Percentiles rank a stretch among this genome's conserved stretches.
phyloP scores from a whole-genome alignment of 352 stramenopile species.

The Nothophytophthora sp. region DNA sequence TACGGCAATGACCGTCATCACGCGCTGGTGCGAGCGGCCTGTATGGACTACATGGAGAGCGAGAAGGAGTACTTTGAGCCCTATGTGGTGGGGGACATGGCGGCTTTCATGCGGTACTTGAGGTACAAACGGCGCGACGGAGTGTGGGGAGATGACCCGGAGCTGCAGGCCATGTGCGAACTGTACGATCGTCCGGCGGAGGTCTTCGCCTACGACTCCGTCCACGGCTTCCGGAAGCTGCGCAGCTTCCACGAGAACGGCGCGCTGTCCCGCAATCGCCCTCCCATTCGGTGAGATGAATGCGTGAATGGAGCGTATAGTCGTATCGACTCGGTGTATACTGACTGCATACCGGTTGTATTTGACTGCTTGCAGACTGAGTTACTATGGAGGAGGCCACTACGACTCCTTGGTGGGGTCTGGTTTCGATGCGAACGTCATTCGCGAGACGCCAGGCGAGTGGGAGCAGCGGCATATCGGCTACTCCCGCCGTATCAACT shows the following conservation, averaged over 20 bases:
- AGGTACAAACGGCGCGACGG: conserved; percentile 87
- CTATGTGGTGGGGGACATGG: conserved; percentile 88
- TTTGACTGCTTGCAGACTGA: conserved; percentile 62
- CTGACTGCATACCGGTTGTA: not conserved
- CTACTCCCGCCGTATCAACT: conserved; percentile 74
- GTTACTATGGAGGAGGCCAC: conserved; percentile 92
- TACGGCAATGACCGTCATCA: conserved; percentile 94
- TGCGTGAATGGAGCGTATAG: not conserved
- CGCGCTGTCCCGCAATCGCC: conserved; percentile 51
- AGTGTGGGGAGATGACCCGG: conserved; percentile 95
- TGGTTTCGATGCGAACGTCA: conserved; percentile 54
- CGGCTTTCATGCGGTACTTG: conserved; percentile 91
- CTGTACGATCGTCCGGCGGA: conserved; percentile 92
- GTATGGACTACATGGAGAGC: conserved; percentile 96
- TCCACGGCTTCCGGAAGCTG: conserved; percentile 73
- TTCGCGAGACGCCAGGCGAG: conserved; percentile 57
- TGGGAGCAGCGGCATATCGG: conserved; percentile 73
- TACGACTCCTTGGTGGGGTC: conserved; percentile 88
- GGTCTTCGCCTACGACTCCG: conserved; percentile 88
- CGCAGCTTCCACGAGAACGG: conserved; percentile 90
- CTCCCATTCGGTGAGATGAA: conserved; percentile 60
- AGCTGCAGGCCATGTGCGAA: conserved; percentile 96
- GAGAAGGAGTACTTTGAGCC: conserved; percentile 94
- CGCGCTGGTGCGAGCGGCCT: conserved; percentile 84
- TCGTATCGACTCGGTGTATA: not conserved